Conservation (phyloP, 2,329 filamentous ascomycete genomes). For the Sarocladium kiliense region DNA sequence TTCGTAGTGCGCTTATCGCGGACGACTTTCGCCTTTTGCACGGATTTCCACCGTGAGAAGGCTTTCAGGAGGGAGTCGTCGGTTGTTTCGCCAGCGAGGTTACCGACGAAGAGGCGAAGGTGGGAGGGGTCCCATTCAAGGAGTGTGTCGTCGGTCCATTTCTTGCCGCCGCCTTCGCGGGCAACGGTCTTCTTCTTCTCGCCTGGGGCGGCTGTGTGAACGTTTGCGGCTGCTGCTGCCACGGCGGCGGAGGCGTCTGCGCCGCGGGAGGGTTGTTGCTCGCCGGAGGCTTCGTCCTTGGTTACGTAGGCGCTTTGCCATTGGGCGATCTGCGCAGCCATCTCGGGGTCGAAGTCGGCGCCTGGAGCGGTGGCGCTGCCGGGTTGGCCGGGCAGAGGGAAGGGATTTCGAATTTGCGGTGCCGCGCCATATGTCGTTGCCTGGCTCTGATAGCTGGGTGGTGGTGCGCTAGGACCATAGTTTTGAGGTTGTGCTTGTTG, state of each 20-base stretch:
- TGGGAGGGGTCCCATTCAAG: slow-evolving; percentile 96
- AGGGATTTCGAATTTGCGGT: slow-evolving; percentile 76
- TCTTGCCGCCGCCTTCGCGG: slow-evolving; percentile 83
- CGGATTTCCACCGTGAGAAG: slow-evolving; percentile 79
- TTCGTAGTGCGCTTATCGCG: slow-evolving; percentile 95
- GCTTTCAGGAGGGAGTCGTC: slow-evolving; percentile 94
- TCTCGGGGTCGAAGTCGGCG: slow-evolving; percentile 63
- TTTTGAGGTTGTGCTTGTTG: slow-evolving; percentile 21
- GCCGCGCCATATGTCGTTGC: slow-evolving; percentile 32
- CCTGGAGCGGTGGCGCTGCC: slow-evolving; percentile 19
- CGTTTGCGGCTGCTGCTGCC: slow-evolving; percentile 20
- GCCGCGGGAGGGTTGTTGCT: slow-evolving; percentile 36
- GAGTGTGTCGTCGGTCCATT: slow-evolving; percentile 82
- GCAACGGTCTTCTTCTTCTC: slow-evolving; percentile 81
- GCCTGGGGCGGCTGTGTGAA: slow-evolving; percentile 35
- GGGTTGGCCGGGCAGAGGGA: slow-evolving; percentile 63
- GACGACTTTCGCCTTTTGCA: slow-evolving; percentile 89
- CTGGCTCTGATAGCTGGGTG: slow-evolving; percentile 31
- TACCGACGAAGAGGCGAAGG: slow-evolving; percentile 92
- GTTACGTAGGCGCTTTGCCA: slow-evolving; percentile 87
- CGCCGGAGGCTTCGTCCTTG: slow-evolving; percentile 46
- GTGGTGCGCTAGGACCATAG: slow-evolving; percentile 12
- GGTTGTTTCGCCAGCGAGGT: slow-evolving; percentile 93
- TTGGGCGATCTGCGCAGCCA: slow-evolving; percentile 86
- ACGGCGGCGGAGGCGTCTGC: slow-evolving; percentile 16